Conservation (phyloP, 2,329 filamentous ascomycete genomes). For the Parascedosporium putredinis region DNA sequence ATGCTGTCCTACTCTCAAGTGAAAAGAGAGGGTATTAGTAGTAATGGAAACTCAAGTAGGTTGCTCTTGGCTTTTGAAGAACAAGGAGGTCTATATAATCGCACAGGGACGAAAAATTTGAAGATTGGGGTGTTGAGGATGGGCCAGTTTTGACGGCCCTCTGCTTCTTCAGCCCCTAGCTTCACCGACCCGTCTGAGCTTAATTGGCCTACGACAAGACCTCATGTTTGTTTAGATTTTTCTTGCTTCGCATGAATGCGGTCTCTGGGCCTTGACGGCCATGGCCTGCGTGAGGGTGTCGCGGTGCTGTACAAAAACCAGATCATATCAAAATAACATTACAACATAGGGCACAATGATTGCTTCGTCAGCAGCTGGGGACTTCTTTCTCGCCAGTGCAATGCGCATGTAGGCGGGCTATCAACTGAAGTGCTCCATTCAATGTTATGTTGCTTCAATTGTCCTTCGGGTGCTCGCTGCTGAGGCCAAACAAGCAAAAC, state of each 20-base stretch:
- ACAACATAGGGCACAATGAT: not conserved
- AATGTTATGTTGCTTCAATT: no score
- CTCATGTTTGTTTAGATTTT: conserved; percentile 1
- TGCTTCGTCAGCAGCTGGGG: not conserved
- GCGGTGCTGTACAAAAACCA: not conserved
- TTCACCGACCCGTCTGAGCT: not conserved
- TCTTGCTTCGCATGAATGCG: not conserved
- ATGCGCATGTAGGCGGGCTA: no score
- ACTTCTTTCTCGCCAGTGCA: not conserved
- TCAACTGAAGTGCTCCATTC: no score
- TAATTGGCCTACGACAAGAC: not conserved
- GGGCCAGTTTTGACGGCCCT: not conserved
- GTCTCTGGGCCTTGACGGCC: not conserved
- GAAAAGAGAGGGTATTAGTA: no score
- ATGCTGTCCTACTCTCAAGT: no score
- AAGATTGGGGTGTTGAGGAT: not conserved
- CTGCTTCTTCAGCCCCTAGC: not conserved
- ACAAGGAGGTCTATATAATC: no score
- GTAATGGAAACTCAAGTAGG: no score
- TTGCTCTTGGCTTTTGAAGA: no score
- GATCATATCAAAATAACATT: conserved; percentile 1
- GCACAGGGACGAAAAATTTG: no score
- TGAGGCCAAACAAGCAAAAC: not conserved
- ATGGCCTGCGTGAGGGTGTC: not conserved
- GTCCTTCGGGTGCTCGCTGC: not conserved